A percentile compares a stretch with the other conserved stretches of the same genome.
These are phyloP conservation scores for Rhododendron kiyosumense DNA, from an alignment of 148 eudicot genomes.

Conservation along the genomic window DNA sequence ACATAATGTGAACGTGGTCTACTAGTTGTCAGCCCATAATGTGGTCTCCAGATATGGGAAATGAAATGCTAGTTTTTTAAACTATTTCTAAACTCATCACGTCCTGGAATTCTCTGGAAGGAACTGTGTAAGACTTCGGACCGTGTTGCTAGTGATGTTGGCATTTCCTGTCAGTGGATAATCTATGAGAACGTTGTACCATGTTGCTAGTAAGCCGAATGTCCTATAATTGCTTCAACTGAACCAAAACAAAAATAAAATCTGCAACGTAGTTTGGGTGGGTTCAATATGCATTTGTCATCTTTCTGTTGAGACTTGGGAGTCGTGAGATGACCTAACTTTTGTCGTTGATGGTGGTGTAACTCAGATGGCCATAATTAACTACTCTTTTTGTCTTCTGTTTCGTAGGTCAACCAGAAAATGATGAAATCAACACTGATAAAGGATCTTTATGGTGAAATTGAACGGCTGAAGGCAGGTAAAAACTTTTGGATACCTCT, in stretches of 20 bases:
- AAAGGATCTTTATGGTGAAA: slow-evolving; percentile 91
- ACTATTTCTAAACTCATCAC: not conserved
- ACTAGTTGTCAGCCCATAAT: too few species aligned
- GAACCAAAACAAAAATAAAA: not conserved
- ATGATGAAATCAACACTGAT: slow-evolving; percentile 95
- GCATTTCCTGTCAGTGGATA: not conserved
- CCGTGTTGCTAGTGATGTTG: not conserved
- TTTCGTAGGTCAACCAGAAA: slow-evolving; percentile 75
- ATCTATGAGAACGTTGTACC: not conserved
- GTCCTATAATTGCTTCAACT: not conserved
- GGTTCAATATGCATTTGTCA: not conserved
- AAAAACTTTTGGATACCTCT: slow-evolving; percentile 5
- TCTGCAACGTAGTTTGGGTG: not conserved
- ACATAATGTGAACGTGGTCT: not conserved
- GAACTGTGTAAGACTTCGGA: not conserved
- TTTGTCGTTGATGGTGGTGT: not conserved
- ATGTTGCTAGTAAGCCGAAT: not conserved
- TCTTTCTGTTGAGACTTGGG: not conserved
- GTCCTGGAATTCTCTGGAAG: not conserved
- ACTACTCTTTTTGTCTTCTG: not conserved
- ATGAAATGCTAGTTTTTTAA: not conserved
- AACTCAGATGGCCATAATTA: not conserved
- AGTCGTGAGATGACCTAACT: not conserved
- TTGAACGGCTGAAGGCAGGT: slow-evolving; percentile 83
- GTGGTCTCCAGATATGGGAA: not conserved